A percentile compares a stretch with the other conserved stretches of the same genome.
These are phyloP conservation scores for Aspergillus tanneri DNA, from an alignment of 2,329 filamentous ascomycete genomes.

Conservation along the genomic window DNA sequence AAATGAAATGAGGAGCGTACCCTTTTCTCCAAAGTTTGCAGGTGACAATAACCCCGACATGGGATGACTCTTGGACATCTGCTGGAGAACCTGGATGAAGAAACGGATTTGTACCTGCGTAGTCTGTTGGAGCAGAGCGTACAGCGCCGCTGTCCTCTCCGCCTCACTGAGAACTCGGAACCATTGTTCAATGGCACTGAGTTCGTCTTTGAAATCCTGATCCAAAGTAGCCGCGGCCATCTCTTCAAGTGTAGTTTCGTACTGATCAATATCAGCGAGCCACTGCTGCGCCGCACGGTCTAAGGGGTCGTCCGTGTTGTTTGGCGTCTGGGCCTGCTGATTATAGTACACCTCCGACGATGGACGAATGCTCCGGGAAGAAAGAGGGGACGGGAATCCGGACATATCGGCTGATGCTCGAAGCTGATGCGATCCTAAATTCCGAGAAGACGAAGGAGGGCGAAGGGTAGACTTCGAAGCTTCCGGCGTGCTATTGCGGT, in stretches of 20 bases:
- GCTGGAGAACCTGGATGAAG: constrained; percentile 97
- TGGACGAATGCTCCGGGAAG: constrained; percentile 79
- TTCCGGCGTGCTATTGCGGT: constrained; percentile 97
- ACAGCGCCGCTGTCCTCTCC: constrained; percentile 90
- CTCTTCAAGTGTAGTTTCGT: constrained; percentile 96
- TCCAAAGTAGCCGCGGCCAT: constrained; percentile 99
- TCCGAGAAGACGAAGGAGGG: constrained; percentile 78
- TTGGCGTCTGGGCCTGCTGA: constrained; percentile 67
- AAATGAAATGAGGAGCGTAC: constrained; percentile 48
- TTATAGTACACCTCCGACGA: constrained; percentile 92
- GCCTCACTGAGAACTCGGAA: constrained; percentile 96
- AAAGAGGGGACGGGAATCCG: constrained; percentile 68
- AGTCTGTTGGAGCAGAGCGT: constrained; percentile 94
- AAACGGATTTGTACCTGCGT: constrained; percentile 98
- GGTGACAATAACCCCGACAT: constrained; percentile 95
- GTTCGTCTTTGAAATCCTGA: constrained; percentile 98
- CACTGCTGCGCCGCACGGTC: constrained; percentile 96
- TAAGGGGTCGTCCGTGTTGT: constrained; percentile 75
- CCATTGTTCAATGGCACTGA: constrained; percentile 99
- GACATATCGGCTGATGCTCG: constrained; percentile 96
- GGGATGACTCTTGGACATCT: constrained; percentile 97
- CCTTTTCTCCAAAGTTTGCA: constrained; percentile 90
- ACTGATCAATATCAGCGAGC: constrained; percentile 98
- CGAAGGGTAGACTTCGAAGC: constrained; percentile 77
- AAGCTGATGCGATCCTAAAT: constrained; percentile 77